Evolutionary conservation across 805 yeast species (phyloP).

Genomic region (Tetrapisispora iriomotensis): DNA sequence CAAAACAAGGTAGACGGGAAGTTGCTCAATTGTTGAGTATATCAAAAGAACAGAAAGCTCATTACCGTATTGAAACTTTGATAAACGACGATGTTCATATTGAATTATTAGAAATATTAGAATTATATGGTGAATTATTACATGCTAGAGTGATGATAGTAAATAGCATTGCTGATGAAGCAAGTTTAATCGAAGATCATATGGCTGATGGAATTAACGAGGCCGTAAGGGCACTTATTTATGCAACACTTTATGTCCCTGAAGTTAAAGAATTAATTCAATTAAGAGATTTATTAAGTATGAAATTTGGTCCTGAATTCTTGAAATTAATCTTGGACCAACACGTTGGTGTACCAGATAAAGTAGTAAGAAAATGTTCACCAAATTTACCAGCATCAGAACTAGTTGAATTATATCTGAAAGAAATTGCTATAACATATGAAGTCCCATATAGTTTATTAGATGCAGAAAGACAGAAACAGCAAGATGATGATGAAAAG

Average conservation of each 20-base stretch:
- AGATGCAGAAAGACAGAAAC: slow-evolving; percentile 16
- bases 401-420: slow-evolving; percentile 58
- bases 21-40: slow-evolving; percentile 58
- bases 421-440: slow-evolving; percentile 75
- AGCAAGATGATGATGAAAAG: slow-evolving; percentile 18
- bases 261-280: slow-evolving; percentile 63
- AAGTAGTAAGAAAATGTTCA: slow-evolving; percentile 50
- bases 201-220: slow-evolving; percentile 47
- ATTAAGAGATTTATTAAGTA: slow-evolving; percentile 51
- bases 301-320: slow-evolving; percentile 62
- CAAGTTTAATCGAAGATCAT: slow-evolving; percentile 24
- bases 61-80: slow-evolving; percentile 72
- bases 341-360: slow-evolving; percentile 48
- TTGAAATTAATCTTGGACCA: slow-evolving; percentile 30
- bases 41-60: slow-evolving; percentile 76
- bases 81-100: slow-evolving; percentile 73
- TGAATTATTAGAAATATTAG: slow-evolving; percentile 69
- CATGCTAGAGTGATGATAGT: slow-evolving; percentile 64
- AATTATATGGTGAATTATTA: slow-evolving; percentile 71
- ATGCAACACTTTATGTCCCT: slow-evolving; percentile 52
- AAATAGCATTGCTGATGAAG: slow-evolving; percentile 33
- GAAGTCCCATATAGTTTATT: slow-evolving; percentile 61
- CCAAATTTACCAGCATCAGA: slow-evolving; percentile 57
- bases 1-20: slow-evolving; percentile 63
- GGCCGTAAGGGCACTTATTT: slow-evolving; percentile 62